A percentile compares a stretch with the other conserved stretches of the same genome.
Conservation (phyloP, 2,329 filamentous ascomycete genomes). For the Plenodomus biglobosus region DNA sequence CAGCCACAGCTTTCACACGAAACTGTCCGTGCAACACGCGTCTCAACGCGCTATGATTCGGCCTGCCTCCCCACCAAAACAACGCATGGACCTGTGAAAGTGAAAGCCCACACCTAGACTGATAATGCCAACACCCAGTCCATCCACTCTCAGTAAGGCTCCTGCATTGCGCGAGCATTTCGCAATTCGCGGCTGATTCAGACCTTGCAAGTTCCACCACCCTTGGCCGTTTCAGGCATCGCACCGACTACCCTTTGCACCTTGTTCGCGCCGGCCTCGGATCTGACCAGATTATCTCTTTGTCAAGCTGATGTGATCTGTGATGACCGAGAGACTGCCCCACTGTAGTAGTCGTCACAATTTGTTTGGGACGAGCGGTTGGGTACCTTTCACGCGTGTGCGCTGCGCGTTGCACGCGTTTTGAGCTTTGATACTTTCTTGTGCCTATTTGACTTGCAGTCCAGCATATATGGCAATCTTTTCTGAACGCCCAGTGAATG, state of each 20-base stretch:
- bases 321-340: slow-evolving; percentile 7
- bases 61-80: slow-evolving; percentile 32
- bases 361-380: background rate
- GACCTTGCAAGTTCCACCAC: slow-evolving; percentile 32
- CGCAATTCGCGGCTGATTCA: slow-evolving; percentile 35
- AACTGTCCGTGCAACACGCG: slow-evolving; percentile 35
- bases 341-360: slow-evolving; percentile 10
- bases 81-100: slow-evolving; percentile 18
- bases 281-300: slow-evolving; percentile 33
- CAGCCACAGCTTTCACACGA: slow-evolving; percentile 30
- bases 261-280: slow-evolving; percentile 16
- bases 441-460: background rate
- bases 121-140: background rate
- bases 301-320: slow-evolving; percentile 8
- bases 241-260: slow-evolving; percentile 19
- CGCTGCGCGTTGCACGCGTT: slow-evolving; percentile 5
- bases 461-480: background rate
- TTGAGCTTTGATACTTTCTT: background rate
- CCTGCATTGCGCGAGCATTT: slow-evolving; percentile 16
- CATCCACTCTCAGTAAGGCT: slow-evolving; percentile 21
- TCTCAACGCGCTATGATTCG: slow-evolving; percentile 38
- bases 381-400: slow-evolving; percentile 1
- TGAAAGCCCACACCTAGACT: background rate
- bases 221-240: slow-evolving; percentile 11
- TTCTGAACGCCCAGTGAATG: background rate